These are phyloP conservation scores for Solioccasus polychromus DNA, from an alignment of 768 basidiomycete genomes.

Conservation along the genomic window DNA sequence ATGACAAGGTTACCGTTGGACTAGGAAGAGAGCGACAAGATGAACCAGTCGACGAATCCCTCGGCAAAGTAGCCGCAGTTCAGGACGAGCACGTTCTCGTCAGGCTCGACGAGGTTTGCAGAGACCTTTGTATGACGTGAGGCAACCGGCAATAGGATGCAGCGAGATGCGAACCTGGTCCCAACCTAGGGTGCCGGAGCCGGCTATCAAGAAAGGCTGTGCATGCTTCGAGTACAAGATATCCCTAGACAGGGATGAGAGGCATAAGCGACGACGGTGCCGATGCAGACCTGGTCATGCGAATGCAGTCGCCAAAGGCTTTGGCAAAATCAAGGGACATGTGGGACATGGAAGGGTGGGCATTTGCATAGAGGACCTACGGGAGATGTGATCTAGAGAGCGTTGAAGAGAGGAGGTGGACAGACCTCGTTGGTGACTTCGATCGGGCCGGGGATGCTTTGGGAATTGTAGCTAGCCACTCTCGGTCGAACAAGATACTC, in stretches of 20 bases:
- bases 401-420: not conserved
- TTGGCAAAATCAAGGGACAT: slow-evolving; percentile 85
- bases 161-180: slow-evolving; percentile 62
- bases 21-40: not conserved
- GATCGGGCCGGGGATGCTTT: slow-evolving; percentile 62
- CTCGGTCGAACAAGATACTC: slow-evolving; percentile 1
- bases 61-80: slow-evolving; percentile 95
- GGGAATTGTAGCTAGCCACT: not conserved
- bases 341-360: slow-evolving; percentile 87
- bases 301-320: slow-evolving; percentile 85
- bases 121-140: slow-evolving; percentile 58
- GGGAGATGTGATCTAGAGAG: not conserved
- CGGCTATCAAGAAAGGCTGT: slow-evolving; percentile 92
- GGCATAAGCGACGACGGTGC: not conserved
- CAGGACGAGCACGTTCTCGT: slow-evolving; percentile 77
- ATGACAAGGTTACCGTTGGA: not conserved
- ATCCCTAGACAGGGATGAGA: slow-evolving; percentile 40
- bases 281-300: slow-evolving; percentile 62
- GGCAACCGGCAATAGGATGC: not conserved
- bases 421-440: slow-evolving; percentile 60
- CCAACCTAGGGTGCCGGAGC: slow-evolving; percentile 96
- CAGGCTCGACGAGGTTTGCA: slow-evolving; percentile 83
- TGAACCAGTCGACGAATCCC: slow-evolving; percentile 81
- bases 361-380: slow-evolving; percentile 89
- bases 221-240: slow-evolving; percentile 75